phyloP scores from a whole-genome alignment of 179 eudicot genomes.

The Sideroxylon spinosum region DNA sequence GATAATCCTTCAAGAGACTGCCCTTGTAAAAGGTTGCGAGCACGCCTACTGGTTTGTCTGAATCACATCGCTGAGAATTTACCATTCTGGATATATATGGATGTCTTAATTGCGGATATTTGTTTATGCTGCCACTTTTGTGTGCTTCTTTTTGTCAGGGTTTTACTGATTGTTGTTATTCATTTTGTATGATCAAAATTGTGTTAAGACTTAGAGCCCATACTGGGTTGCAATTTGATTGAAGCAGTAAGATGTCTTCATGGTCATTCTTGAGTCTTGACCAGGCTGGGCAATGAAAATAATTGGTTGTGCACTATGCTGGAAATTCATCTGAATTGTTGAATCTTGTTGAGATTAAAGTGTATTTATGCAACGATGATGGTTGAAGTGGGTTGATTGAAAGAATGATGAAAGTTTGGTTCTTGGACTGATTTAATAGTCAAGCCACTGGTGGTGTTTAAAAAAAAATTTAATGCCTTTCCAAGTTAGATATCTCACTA shows the following conservation, averaged over 20 bases:
- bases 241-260: not conserved
- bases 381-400: not conserved
- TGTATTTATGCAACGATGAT: not conserved
- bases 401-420: not conserved
- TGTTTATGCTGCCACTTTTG: not conserved
- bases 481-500: not conserved
- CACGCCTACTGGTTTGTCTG: conserved; percentile 95
- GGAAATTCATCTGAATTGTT: not conserved
- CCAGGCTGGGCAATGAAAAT: not conserved
- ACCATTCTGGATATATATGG: not conserved
- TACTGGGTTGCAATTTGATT: not conserved
- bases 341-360: not conserved
- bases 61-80: not conserved
- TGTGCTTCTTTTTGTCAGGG: not conserved
- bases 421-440: not conserved
- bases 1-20: conserved; percentile 75
- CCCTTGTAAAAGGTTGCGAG: conserved; percentile 98
- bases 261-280: not conserved
- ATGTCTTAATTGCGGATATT: not conserved
- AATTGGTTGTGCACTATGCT: not conserved
- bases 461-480: not conserved
- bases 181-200: not conserved
- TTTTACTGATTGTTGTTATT: not conserved
- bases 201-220: too few relatives aligned
- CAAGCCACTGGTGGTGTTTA: not conserved